Evolutionary conservation across 345 rosid species (phyloP).

Genomic region (Litchi chinensis): DNA sequence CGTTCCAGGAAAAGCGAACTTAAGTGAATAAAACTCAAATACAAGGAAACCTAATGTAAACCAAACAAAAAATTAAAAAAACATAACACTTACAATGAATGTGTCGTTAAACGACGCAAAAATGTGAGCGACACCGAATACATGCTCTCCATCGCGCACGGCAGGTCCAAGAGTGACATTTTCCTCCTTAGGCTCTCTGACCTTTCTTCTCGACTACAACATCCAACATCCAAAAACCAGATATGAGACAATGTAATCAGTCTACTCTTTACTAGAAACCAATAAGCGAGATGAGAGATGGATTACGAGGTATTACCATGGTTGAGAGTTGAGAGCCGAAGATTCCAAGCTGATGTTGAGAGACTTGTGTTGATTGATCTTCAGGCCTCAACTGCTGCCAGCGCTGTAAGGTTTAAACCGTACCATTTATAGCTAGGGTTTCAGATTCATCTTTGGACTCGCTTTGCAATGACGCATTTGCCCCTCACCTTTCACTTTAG

Average conservation of each 20-base stretch:
- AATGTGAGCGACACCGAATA: conserved; percentile 85
- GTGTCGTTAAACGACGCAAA: conserved; percentile 93
- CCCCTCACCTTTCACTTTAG: not conserved
- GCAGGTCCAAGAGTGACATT: conserved; percentile 78
- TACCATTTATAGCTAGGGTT: conserved; percentile 20
- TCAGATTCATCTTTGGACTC: not conserved
- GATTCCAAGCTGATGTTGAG: not conserved
- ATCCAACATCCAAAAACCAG: not conserved
- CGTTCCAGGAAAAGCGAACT: not conserved
- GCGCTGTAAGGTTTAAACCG: not conserved
- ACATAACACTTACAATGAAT: conserved; percentile 62
- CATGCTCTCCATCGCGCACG: conserved; percentile 76
- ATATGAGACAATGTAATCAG: not conserved
- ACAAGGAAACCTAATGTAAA: not conserved
- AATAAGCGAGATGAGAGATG: not conserved
- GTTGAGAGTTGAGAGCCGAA: not conserved
- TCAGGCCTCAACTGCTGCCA: not conserved
- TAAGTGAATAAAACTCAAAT: not conserved
- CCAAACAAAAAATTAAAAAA: not conserved
- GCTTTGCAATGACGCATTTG: not conserved
- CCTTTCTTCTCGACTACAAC: conserved; percentile 68
- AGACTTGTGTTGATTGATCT: not conserved
- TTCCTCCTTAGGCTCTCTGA: conserved; percentile 88
- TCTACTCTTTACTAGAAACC: too few species aligned
- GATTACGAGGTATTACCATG: conserved; percentile 7